Evolutionary conservation across 805 yeast genomes (phyloP), one percentile per base, ranked within the genome.

Genomic region (Metschnikowia cerradonensis): DNA sequence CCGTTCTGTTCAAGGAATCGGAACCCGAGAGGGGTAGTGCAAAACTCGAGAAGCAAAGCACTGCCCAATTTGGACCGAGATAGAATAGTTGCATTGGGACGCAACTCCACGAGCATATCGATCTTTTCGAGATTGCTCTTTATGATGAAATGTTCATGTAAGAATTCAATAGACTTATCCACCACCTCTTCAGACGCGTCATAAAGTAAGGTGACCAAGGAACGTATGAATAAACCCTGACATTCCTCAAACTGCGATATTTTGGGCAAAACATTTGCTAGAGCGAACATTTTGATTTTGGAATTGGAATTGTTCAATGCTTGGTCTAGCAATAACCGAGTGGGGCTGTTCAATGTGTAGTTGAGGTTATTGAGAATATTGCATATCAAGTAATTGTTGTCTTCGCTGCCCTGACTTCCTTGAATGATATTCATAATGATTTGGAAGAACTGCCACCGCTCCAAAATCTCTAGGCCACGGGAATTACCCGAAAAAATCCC

Each of bases 391-490:
- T 80, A 83, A 47, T 83, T 71, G 35, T 73, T 66, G 19, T 54
- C 11, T 10, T 63, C 66, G 7, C 59, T 55, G 1, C 34, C 35
- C n/a, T 47, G 65, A 11, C 79, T 73, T 4, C 77, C 70, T 35
- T 77, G 77, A 15, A 87, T 75, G 48, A 90, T 79, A 58, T 88
- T 88, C 59, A 86, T 84, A 47, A 90, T 73, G 67, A 88, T 83
- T 51, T 85, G 90, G 67, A 89, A 88, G 52, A 92, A 77, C 58
- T 90, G 86, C 94, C 96, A 88, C 54, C 87, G 83, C 46, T 83
- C 86, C 51, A 94, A 64, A 57, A 92, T 73, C 41, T 74, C 74
- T 22, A 88, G 66, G 0, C 99, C 99, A 44, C 78, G 74, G 0
- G 69, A 62, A 36, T 79, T 75, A 2, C 76, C 68, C 3, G 90